A percentile compares a stretch with the other conserved stretches of the same genome.
Conservation (phyloP, 805 yeast genomes). For the Pichia cephalocereana region DNA sequence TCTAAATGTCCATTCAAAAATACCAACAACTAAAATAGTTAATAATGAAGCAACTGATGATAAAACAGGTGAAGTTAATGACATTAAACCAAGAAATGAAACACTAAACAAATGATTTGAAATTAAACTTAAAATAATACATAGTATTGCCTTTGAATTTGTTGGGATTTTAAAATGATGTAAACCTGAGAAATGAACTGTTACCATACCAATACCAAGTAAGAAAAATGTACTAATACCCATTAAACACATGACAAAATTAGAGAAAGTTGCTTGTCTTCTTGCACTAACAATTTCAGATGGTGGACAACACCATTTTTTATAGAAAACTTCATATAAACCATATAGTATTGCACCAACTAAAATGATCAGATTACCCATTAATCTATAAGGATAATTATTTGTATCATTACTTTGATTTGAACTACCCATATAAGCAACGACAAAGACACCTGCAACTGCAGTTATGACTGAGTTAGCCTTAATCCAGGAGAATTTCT, state of each 20-base stretch:
- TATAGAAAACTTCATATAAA: slow-evolving; percentile 75
- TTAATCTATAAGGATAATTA: slow-evolving; percentile 46
- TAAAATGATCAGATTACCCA: slow-evolving; percentile 65
- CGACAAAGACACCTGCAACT: slow-evolving; percentile 64
- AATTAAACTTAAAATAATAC: slow-evolving; percentile 43
- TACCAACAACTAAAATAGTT: slow-evolving; percentile 72
- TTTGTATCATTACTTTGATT: slow-evolving; percentile 8
- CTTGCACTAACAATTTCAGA: slow-evolving; percentile 46
- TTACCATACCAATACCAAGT: slow-evolving; percentile 38
- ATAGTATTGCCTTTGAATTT: slow-evolving; percentile 30
- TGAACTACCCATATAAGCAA: slow-evolving; percentile 54
- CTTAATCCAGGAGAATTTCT: slow-evolving; percentile 54
- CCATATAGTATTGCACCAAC: slow-evolving; percentile 74
- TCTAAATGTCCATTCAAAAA: slow-evolving; percentile 63
- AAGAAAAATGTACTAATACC: slow-evolving; percentile 48
- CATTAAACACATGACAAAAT: slow-evolving; percentile 58
- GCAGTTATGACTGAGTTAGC: slow-evolving; percentile 63
- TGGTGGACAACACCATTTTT: slow-evolving; percentile 68
- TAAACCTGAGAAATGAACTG: slow-evolving; percentile 44
- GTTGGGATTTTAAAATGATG: slow-evolving; percentile 51
- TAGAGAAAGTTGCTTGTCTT: slow-evolving; percentile 74
- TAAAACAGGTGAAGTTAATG: slow-evolving; percentile 77
- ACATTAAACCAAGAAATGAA: slow-evolving; percentile 66
- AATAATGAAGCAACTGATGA: slow-evolving; percentile 54
- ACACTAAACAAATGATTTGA: slow-evolving; percentile 64